Base-by-base conservation (phyloP, 768 basidiomycete genomes). In the Lactarius indigo region DNA sequence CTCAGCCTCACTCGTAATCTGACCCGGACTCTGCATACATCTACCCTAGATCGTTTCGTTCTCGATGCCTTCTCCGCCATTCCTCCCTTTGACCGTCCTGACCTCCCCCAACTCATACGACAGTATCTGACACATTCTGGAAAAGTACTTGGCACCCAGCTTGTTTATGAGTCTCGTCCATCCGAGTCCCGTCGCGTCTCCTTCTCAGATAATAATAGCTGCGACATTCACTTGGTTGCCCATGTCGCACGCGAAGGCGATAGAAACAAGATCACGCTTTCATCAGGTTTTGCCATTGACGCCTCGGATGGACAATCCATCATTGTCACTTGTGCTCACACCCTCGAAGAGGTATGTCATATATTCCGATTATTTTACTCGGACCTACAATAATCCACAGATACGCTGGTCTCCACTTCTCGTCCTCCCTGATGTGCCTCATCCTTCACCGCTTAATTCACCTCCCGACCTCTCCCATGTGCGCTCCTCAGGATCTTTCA, bases 301-400 rank as follows among this genome's bases (percentile, higher is more conserved):
- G 62, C 72, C 57, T 68, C 73, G 12, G 70, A 64, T 37, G 57
- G 72, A 33, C 75, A 79, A 63, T 71, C 77, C 9, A 68, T 84
- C 18, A 71, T 88, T 41, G 66, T 87, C 28, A 84, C 84, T 13
- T 89, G 87, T 70, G 84, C 83, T 8, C 88, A 89, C 73, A 87
- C 87, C 2, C 73, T 89, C 31, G 83, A 88, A 74, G 82, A 86
- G 83, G 86, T 81, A 71, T 71, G 77, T 65, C 30, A 26, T 28
- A 58, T 44, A 33, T 30, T 3, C 33, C 12, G n/a, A 30, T 62
- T 61, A 33, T 30, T 17, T 61, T 17, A 17, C 56, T 50, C 39
- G 66, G 62, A 9, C 33, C 6, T 26, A 31, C 33, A 15, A 39
- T 58, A 23, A 15, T 44, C 50, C 18, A 20, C 68, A 79, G 81